Conservation (phyloP, 2,329 filamentous ascomycete species). For the Bipolaris bicolor region DNA sequence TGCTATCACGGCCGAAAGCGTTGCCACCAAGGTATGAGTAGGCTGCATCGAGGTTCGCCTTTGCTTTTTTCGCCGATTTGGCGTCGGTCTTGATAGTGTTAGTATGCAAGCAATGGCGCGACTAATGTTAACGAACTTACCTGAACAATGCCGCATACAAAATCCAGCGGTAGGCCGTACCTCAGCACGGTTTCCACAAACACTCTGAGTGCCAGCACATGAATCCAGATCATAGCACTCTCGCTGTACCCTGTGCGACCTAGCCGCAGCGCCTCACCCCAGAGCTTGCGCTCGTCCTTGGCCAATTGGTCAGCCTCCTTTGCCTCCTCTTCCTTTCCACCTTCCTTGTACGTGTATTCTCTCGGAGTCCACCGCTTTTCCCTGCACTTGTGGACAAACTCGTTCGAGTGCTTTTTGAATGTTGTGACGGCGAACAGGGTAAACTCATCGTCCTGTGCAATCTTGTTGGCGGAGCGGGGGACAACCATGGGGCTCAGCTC, state of each 20-base stretch:
- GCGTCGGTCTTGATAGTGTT: constrained; percentile 69
- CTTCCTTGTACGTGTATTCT: constrained; percentile 91
- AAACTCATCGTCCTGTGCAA: constrained; percentile 89
- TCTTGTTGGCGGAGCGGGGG: constrained; percentile 79
- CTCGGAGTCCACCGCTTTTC: constrained; percentile 94
- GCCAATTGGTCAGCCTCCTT: constrained; percentile 82
- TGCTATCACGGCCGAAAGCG: constrained; percentile 91
- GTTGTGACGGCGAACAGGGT: constrained; percentile 85
- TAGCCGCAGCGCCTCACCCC: constrained; percentile 87
- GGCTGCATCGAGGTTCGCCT: constrained; percentile 70
- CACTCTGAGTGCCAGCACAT: constrained; percentile 86
- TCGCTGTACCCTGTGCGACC: constrained; percentile 94
- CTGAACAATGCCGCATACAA: constrained; percentile 82
- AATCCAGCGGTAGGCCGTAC: constrained; percentile 90
- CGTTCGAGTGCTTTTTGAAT: constrained; percentile 87
- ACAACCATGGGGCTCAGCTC: constrained; percentile 90
- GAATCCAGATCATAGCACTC: constrained; percentile 93
- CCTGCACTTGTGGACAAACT: constrained; percentile 90
- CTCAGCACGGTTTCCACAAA: constrained; percentile 98
- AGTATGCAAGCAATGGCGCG: background rate
- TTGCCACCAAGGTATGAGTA: constrained; percentile 96
- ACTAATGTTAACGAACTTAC: constrained; percentile 54
- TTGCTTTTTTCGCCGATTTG: constrained; percentile 80
- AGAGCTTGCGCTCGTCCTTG: constrained; percentile 87
- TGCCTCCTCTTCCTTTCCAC: constrained; percentile 86